Evolutionary conservation across 23 red algal species (phyloP).

Genomic region (Gracilaria domingensis): DNA sequence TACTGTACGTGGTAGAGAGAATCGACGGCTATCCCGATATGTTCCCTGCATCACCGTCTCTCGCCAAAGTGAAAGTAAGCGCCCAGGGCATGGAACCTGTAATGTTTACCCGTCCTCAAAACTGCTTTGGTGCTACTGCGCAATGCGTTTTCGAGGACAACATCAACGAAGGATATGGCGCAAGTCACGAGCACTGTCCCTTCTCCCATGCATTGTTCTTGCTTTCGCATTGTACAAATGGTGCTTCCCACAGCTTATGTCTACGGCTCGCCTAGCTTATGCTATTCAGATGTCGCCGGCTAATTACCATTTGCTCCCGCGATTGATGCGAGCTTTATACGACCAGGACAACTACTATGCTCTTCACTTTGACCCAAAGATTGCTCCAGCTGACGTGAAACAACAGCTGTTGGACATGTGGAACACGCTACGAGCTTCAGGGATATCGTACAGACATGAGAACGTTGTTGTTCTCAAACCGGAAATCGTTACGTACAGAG

Average conservation of each 20-base stretch:
- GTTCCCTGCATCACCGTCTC: not conserved
- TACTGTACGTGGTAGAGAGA: not conserved
- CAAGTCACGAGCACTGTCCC: not conserved
- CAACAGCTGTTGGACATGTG: not conserved
- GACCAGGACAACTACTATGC: slow-evolving; percentile 75
- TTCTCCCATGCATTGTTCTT: not conserved
- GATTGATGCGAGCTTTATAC: slow-evolving; percentile 61
- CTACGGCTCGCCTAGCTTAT: slow-evolving; percentile 48
- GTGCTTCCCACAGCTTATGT: not conserved
- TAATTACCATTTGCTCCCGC: slow-evolving; percentile 53
- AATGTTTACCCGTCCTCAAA: not conserved
- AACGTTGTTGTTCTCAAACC: slow-evolving; percentile 43
- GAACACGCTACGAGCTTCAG: not conserved
- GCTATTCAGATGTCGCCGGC: slow-evolving; percentile 57
- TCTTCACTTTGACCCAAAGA: slow-evolving; percentile 86
- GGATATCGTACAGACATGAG: not conserved
- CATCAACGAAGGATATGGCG: not conserved
- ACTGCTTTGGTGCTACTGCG: not conserved
- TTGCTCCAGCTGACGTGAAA: slow-evolving; percentile 16
- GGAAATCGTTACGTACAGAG: slow-evolving; percentile 70
- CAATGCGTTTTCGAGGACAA: not conserved
- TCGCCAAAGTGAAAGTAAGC: not conserved
- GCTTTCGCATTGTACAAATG: not conserved
- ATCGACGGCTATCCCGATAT: not conserved
- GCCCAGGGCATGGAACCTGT: not conserved